These are phyloP conservation scores for Flaveria trinervia DNA, from an alignment of 129 eudicot species.

Conservation along the genomic window DNA sequence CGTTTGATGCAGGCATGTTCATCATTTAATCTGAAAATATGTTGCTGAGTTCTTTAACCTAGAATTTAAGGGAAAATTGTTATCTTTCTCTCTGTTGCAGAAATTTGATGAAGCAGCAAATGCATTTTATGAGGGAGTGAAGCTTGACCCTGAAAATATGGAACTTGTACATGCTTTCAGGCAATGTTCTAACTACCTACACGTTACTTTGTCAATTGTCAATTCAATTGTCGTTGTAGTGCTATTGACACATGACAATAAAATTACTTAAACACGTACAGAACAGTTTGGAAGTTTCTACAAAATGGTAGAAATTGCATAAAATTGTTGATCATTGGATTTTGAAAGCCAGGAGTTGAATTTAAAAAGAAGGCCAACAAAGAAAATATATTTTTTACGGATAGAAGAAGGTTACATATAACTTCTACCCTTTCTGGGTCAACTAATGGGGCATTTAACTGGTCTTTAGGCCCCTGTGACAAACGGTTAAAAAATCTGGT, in stretches of 20 bases:
- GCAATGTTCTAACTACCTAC: slow-evolving; percentile 32
- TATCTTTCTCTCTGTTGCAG: slow-evolving; percentile 40
- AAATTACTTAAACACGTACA: neutral
- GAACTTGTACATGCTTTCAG: slow-evolving; percentile 93
- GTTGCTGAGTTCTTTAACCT: neutral
- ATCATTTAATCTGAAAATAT: neutral
- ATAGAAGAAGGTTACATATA: neutral
- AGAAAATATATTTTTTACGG: neutral
- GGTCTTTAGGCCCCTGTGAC: neutral
- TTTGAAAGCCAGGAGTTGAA: neutral
- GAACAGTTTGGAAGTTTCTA: slow-evolving; percentile 5
- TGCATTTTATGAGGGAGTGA: slow-evolving; percentile 91
- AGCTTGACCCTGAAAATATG: slow-evolving; percentile 87
- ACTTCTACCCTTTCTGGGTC: neutral
- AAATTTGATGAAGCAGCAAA: slow-evolving; percentile 96
- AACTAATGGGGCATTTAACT: neutral
- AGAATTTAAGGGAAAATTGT: slow-evolving; percentile 1
- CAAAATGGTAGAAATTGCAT: neutral
- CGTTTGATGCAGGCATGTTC: slow-evolving; percentile 76
- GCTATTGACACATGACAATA: slow-evolving; percentile 7
- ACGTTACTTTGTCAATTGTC: neutral
- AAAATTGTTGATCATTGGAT: neutral
- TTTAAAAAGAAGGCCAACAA: neutral
- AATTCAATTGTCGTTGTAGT: neutral
- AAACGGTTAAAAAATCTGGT: neutral